These are phyloP conservation scores for Candida coquimbonensis DNA, from an alignment of 805 yeast genomes.

Conservation along the genomic window DNA sequence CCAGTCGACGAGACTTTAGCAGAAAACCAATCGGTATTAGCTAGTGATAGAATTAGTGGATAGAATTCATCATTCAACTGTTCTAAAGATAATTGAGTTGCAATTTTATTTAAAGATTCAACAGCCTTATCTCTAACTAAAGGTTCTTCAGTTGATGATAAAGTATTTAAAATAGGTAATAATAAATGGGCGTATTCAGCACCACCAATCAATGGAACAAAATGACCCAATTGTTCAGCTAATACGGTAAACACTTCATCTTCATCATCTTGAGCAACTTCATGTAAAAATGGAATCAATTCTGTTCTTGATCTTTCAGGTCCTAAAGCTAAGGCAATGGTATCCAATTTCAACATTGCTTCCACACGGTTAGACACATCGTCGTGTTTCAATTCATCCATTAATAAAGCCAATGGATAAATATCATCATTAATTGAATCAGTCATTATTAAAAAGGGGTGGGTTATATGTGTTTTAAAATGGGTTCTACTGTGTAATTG, in stretches of 20 bases:
- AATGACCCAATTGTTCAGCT: constrained; percentile 83
- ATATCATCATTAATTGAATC: constrained; percentile 35
- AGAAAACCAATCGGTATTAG: constrained; percentile 92
- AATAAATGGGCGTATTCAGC: constrained; percentile 49
- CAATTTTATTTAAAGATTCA: constrained; percentile 68
- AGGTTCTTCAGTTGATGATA: constrained; percentile 94
- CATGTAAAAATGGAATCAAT: constrained; percentile 79
- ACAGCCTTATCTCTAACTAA: constrained; percentile 93
- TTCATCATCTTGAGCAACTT: constrained; percentile 91
- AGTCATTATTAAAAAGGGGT: constrained; percentile 3
- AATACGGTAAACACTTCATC: constrained; percentile 94
- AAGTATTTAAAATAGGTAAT: constrained; percentile 60
- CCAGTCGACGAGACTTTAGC: constrained; percentile 89
- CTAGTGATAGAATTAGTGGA: constrained; percentile 69
- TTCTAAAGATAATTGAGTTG: constrained; percentile 50
- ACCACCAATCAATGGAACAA: constrained; percentile 89
- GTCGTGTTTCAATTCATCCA: constrained; percentile 96
- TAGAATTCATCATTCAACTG: constrained; percentile 64
- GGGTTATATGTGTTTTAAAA: neutral
- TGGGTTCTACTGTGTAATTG: no score
- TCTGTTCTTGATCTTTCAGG: constrained; percentile 88
- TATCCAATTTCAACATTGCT: constrained; percentile 90
- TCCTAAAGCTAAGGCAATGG: constrained; percentile 92
- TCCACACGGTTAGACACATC: constrained; percentile 89
- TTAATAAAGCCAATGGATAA: constrained; percentile 89